Evolutionary conservation across 805 yeast genomes (phyloP), one percentile per base, ranked within the genome.

Genomic region (Candida germanica): DNA sequence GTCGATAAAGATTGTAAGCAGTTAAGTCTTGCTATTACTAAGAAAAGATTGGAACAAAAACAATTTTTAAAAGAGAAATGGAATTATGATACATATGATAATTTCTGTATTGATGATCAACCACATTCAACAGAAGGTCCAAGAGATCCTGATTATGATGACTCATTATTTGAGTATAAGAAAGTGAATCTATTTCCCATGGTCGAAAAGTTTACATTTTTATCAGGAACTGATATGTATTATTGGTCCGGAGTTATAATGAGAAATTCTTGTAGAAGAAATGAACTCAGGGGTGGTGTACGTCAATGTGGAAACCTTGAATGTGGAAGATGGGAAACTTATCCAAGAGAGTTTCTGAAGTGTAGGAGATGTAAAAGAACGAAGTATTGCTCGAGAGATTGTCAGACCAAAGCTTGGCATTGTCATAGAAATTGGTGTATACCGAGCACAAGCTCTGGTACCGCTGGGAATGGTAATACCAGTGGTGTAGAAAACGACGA

Each of bases 241-340:
- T 88, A 89, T 59, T 91, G 98, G 98, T 87, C 97, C 2, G 93
- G 96, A 3, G 95, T 91, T n/a, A 87, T 89, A 26, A 93, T 93
- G 89, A 72, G 98, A 37, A 93, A 93, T 58, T 88, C 96, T 1
- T 91, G 96, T 56, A 75, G 97, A 39, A 80, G 89, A 51, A 93
- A 91, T 56, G 97, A 89, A 53, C 58, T 73, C 28, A 74, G 83
- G 39, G 91, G 91, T 12, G 96, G 97, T 1, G 83, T 91, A 20
- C 73, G 98, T 35, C 98, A 93, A 61, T 91, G 98, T 60, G 96
- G 97, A 1, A 83, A 82, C 56, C 84, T 88, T 48, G 83, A 79
- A 18, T 91, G 98, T 63, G 97, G 97, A 8, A 80, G 75, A 54
- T 91, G 98, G 98, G 98, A 91, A 59, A 77, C 75, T 31, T 79